Evolutionary conservation across 2,329 filamentous ascomycete genomes (phyloP).

Genomic region (Raffaelea ambrosiae): DNA sequence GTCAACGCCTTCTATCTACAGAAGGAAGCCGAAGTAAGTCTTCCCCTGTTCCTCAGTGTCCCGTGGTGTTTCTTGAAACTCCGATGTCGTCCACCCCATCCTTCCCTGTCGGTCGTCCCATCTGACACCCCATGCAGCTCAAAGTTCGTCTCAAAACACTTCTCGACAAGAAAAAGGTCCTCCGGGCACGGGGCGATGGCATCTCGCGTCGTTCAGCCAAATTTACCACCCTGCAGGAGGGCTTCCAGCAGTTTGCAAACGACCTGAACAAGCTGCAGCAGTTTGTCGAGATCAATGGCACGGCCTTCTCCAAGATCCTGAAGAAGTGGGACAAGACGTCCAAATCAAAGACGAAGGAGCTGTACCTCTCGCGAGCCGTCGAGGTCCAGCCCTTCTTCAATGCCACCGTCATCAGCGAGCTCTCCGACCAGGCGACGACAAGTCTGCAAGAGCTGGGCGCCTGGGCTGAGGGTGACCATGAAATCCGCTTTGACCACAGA

Average conservation of each 20-base stretch:
- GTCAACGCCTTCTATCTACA: conserved; percentile 97
- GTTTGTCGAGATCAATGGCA: conserved; percentile 97
- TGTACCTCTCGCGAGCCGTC: conserved; percentile 90
- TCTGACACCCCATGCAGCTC: conserved; percentile 46
- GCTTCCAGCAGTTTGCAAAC: conserved; percentile 93
- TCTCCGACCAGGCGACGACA: conserved; percentile 96
- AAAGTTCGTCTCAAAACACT: conserved; percentile 88
- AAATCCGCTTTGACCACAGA: conserved; percentile 61
- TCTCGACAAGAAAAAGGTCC: conserved; percentile 86
- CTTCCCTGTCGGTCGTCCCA: background rate
- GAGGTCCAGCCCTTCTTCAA: conserved; percentile 99
- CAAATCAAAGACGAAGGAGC: conserved; percentile 96
- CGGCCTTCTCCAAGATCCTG: conserved; percentile 94
- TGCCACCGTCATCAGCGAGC: conserved; percentile 87
- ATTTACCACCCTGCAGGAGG: conserved; percentile 91
- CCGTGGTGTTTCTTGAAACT: conserved; percentile 1
- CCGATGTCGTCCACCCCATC: background rate
- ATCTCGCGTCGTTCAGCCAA: conserved; percentile 83
- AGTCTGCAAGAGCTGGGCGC: conserved; percentile 89
- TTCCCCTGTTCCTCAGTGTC: conserved; percentile 1
- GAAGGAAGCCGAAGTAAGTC: conserved; percentile 87
- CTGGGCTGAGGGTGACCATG: conserved; percentile 91
- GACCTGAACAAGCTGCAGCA: conserved; percentile 97
- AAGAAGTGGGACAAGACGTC: conserved; percentile 99
- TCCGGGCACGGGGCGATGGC: conserved; percentile 69